phyloP scores from a whole-genome alignment of 257 asterid species.

The Nicotiana attenuata region DNA sequence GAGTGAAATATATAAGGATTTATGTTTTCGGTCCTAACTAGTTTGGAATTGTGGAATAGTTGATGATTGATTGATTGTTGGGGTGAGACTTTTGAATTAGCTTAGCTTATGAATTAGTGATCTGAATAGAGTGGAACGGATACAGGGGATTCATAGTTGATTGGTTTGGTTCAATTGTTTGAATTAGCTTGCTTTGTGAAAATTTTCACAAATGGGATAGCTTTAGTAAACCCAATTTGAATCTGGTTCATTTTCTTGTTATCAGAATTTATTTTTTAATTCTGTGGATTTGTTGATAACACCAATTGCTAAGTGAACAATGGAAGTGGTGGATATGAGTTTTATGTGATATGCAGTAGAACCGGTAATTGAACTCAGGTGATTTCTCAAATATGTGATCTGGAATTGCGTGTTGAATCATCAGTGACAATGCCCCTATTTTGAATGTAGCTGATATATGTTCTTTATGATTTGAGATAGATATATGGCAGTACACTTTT shows the following conservation, averaged over 20 bases:
- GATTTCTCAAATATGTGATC: too few species aligned
- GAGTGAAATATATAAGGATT: not conserved
- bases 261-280: not conserved
- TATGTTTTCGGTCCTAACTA: not conserved
- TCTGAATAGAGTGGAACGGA: not conserved
- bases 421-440: not conserved
- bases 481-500: not conserved
- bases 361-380: too few species aligned
- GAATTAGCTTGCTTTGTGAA: not conserved
- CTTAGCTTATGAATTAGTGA: not conserved
- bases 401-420: not conserved
- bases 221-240: not conserved
- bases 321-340: not conserved
- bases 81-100: not conserved
- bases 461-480: not conserved
- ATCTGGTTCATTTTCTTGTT: not conserved
- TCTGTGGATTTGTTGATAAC: not conserved
- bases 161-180: constrained; percentile 5
- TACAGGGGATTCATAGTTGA: not conserved
- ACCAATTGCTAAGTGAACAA: not conserved
- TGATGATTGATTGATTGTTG: not conserved
- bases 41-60: not conserved
- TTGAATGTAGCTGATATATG: not conserved
- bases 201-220: not conserved
- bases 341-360: not conserved